Percentiles rank a stretch among this genome's conserved stretches.
These are phyloP conservation scores for Raffaelea deltoideospora DNA, from an alignment of 2,329 filamentous ascomycete genomes.

Conservation along the genomic window DNA sequence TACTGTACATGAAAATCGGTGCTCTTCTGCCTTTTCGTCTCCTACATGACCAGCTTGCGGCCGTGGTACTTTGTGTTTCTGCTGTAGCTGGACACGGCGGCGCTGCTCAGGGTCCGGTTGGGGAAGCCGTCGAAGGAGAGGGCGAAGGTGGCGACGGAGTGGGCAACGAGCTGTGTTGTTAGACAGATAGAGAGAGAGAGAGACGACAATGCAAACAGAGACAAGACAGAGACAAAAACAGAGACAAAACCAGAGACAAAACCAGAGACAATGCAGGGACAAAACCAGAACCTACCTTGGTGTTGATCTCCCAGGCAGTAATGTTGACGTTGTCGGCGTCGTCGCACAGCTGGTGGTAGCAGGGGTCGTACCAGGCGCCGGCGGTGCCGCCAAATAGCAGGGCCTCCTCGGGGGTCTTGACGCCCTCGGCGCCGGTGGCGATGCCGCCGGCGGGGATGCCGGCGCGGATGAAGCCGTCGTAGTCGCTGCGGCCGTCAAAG, in stretches of 20 bases:
- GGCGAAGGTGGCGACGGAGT: conserved; percentile 58
- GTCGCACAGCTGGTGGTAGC: conserved; percentile 49
- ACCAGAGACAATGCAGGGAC: background rate
- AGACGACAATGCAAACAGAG: too few species aligned
- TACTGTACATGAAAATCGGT: background rate
- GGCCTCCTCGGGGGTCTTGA: conserved; percentile 55
- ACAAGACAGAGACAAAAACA: background rate
- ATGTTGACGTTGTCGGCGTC: conserved; percentile 40
- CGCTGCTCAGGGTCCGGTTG: conserved; percentile 22
- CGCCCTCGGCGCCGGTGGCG: conserved; percentile 60
- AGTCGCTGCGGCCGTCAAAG: conserved; percentile 70
- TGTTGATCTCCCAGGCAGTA: conserved; percentile 46
- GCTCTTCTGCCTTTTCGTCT: background rate
- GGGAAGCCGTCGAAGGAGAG: conserved; percentile 51
- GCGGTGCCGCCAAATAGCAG: conserved; percentile 56
- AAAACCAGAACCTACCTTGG: conserved; percentile 26
- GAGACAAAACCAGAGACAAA: background rate
- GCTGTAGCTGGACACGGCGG: conserved; percentile 15
- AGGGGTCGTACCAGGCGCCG: conserved; percentile 42
- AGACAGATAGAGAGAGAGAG: too few species aligned
- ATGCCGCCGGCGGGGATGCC: conserved; percentile 63
- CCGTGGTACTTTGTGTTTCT: conserved; percentile 32
- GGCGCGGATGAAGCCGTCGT: conserved; percentile 58
- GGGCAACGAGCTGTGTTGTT: conserved; percentile 43
- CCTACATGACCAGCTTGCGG: conserved; percentile 29